Conservation (phyloP, 1,139 yeast species). For the Kazachstania sp. region DNA sequence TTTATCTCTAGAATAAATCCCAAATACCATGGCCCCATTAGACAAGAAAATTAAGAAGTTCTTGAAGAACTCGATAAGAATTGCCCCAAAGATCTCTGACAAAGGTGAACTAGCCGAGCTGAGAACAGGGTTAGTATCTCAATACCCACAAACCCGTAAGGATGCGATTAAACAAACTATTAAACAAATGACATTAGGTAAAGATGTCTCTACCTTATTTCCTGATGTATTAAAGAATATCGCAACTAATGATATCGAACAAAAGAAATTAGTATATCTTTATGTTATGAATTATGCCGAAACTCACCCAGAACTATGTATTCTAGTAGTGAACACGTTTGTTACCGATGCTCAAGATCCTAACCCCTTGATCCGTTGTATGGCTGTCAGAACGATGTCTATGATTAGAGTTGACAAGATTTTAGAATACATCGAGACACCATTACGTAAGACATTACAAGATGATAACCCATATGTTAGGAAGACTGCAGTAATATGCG, state of each 20-base stretch:
- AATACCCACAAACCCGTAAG: slow-evolving; percentile 86
- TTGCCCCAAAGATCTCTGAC: slow-evolving; percentile 32
- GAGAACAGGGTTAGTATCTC: slow-evolving; percentile 84
- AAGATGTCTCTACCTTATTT: slow-evolving; percentile 88
- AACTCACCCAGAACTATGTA: slow-evolving; percentile 90
- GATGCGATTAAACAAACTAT: slow-evolving; percentile 96
- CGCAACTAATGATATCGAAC: slow-evolving; percentile 94
- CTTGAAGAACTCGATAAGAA: slow-evolving; percentile 29
- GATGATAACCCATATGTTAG: slow-evolving; percentile 97
- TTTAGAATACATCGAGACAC: slow-evolving; percentile 90
- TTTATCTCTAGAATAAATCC: neutral
- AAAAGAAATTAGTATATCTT: slow-evolving; percentile 88
- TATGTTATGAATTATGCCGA: slow-evolving; percentile 97
- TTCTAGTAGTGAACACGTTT: slow-evolving; percentile 94
- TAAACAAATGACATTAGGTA: slow-evolving; percentile 98
- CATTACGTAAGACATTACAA: slow-evolving; percentile 69
- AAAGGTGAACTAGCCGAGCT: slow-evolving; percentile 80
- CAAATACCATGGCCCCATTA: slow-evolving; percentile 24
- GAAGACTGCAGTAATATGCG: slow-evolving; percentile 96
- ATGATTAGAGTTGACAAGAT: slow-evolving; percentile 92
- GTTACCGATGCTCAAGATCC: slow-evolving; percentile 96
- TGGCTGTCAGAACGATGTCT: slow-evolving; percentile 98
- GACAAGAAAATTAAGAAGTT: slow-evolving; percentile 32
- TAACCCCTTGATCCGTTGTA: slow-evolving; percentile 88
- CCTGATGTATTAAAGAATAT: slow-evolving; percentile 95